These are phyloP conservation scores for Hypocreales sp. DNA, from an alignment of 2,329 filamentous ascomycete genomes.

Conservation along the genomic window DNA sequence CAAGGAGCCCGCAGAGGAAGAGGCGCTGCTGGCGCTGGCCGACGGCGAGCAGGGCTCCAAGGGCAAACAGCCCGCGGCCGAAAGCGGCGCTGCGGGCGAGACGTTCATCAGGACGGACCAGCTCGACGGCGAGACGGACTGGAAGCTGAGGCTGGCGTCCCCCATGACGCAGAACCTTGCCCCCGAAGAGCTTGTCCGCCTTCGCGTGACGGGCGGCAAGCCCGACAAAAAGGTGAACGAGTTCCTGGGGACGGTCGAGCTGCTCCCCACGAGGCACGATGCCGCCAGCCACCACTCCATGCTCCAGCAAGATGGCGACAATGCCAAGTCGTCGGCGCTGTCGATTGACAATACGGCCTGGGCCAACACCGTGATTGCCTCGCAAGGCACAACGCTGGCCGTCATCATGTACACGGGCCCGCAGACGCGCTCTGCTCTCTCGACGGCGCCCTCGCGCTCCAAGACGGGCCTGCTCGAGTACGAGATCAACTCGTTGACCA, in stretches of 20 bases:
- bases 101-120: slow-evolving; percentile 97
- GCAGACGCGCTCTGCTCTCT: slow-evolving; percentile 85
- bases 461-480: slow-evolving; percentile 89
- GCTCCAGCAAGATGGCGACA: slow-evolving; percentile 17
- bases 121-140: slow-evolving; percentile 93
- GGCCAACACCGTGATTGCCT: slow-evolving; percentile 95
- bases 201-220: slow-evolving; percentile 67
- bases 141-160: slow-evolving; percentile 86
- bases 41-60: slow-evolving; percentile 18
- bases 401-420: slow-evolving; percentile 90
- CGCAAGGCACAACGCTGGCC: slow-evolving; percentile 74
- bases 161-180: slow-evolving; percentile 69
- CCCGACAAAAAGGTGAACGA: slow-evolving; percentile 92
- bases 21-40: slow-evolving; percentile 25
- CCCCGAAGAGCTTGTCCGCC: slow-evolving; percentile 52
- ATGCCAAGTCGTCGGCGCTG: slow-evolving; percentile 50
- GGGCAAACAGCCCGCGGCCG: slow-evolving; percentile 18
- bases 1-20: slow-evolving; percentile 19
- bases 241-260: slow-evolving; percentile 77
- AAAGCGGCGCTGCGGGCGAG: slow-evolving; percentile 49
- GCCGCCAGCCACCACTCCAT: slow-evolving; percentile 27
- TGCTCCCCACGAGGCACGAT: slow-evolving; percentile 40
- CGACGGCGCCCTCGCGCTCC: slow-evolving; percentile 78
- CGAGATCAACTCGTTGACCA: slow-evolving; percentile 94
- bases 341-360: slow-evolving; percentile 96